Evolutionary conservation across 164 flowering plant species (phyloP).

Genomic region (Annona cherimola): DNA sequence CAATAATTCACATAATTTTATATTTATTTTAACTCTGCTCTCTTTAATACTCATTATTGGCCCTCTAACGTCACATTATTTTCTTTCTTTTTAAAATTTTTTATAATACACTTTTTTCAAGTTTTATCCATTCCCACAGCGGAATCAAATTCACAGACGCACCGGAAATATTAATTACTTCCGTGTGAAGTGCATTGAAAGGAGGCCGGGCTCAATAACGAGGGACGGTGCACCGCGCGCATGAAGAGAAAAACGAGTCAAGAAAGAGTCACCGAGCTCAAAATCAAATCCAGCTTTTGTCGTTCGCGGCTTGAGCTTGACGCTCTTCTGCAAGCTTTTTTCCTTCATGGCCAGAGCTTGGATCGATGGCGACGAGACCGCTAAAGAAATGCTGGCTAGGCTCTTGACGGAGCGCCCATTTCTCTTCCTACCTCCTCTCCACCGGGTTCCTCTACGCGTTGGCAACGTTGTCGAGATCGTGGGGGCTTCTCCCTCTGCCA

Average conservation of each 20-base stretch:
- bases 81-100: too few species aligned
- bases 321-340: neutral
- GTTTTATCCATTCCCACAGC: too few species aligned
- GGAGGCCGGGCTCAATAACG: neutral
- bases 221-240: neutral
- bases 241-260: neutral
- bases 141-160: too few species aligned
- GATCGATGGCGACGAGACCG: conserved; percentile 64
- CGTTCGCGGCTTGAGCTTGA: neutral
- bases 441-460: conserved; percentile 67
- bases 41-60: too few species aligned
- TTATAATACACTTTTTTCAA: too few species aligned
- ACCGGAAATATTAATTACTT: too few species aligned
- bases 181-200: too few species aligned
- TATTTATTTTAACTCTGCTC: too few species aligned
- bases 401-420: conserved; percentile 43
- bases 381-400: conserved; percentile 50
- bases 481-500: conserved; percentile 86
- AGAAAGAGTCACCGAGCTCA: neutral
- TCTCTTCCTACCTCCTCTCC: conserved; percentile 57
- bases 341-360: conserved; percentile 27
- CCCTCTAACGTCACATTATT: too few species aligned
- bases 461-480: conserved; percentile 79
- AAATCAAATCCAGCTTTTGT: neutral
- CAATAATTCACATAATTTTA: too few species aligned